phyloP scores from a whole-genome alignment of 805 yeast species.

The Ogataea pini region DNA sequence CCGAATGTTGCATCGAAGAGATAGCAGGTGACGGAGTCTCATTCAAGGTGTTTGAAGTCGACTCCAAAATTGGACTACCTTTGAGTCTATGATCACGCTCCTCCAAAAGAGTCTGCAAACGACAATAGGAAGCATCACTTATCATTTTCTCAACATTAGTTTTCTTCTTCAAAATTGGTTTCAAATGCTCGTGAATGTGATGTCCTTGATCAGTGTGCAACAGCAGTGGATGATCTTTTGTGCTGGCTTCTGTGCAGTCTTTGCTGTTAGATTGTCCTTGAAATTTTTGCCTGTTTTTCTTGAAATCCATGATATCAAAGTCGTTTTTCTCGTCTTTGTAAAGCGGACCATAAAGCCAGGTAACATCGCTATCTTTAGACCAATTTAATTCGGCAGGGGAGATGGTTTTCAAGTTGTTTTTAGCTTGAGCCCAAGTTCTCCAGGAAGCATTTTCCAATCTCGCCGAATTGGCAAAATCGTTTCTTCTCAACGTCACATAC shows the following conservation, averaged over 20 bases:
- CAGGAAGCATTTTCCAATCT: conserved; percentile 85
- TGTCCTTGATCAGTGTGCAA: conserved; percentile 14
- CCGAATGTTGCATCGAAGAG: conserved; percentile 13
- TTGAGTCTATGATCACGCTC: conserved; percentile 32
- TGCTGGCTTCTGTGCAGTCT: background rate
- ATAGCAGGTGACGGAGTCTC: conserved; percentile 23
- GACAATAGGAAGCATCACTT: conserved; percentile 47
- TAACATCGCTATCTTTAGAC: conserved; percentile 95
- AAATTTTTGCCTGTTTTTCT: conserved; percentile 13
- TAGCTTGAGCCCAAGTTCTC: conserved; percentile 96
- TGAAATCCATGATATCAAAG: conserved; percentile 22
- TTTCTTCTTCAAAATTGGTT: conserved; percentile 87
- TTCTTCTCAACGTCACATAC: conserved; percentile 78
- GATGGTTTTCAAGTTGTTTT: conserved; percentile 69
- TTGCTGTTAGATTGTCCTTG: conserved; percentile 7
- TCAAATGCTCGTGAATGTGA: conserved; percentile 42
- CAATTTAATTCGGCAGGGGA: conserved; percentile 92
- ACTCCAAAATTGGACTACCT: conserved; percentile 37
- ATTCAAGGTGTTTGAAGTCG: conserved; percentile 22
- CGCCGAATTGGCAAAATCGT: conserved; percentile 80
- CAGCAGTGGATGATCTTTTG: conserved; percentile 1
- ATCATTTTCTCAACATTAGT: conserved; percentile 82
- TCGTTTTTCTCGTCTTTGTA: conserved; percentile 28
- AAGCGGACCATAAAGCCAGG: conserved; percentile 95
- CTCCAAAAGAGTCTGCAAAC: conserved; percentile 34